Conservation (phyloP, 805 yeast species). For the Zygoascus bituminiphila region DNA sequence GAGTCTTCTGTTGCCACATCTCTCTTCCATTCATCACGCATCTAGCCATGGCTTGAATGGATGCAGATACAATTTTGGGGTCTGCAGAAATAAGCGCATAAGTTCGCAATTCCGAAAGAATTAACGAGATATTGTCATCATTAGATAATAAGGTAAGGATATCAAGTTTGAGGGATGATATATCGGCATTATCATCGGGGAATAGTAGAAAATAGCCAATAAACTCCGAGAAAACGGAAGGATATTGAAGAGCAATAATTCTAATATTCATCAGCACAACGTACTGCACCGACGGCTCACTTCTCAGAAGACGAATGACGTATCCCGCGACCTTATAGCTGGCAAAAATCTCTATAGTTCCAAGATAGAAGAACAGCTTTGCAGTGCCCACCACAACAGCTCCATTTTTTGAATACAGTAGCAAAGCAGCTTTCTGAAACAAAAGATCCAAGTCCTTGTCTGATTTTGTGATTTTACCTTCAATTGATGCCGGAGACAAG, state of each 20-base stretch:
- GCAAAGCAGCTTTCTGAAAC: conserved; percentile 37
- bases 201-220: conserved; percentile 39
- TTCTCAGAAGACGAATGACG: conserved; percentile 37
- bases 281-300: conserved; percentile 28
- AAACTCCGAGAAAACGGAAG: conserved; percentile 28
- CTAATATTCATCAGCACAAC: conserved; percentile 43
- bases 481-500: conserved; percentile 43
- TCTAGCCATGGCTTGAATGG: conserved; percentile 54
- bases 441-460: conserved; percentile 55
- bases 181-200: conserved; percentile 42
- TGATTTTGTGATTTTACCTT: conserved; percentile 16
- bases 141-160: conserved; percentile 53
- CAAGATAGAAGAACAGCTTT: conserved; percentile 48
- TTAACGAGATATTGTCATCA: conserved; percentile 40
- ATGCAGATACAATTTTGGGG: conserved; percentile 32
- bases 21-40: conserved; percentile 44
- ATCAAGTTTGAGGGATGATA: conserved; percentile 48
- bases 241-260: conserved; percentile 29
- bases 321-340: conserved; percentile 43
- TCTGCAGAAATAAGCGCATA: conserved; percentile 32
- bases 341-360: conserved; percentile 46
- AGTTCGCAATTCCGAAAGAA: conserved; percentile 58
- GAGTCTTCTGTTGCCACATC: conserved; percentile 39
- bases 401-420: conserved; percentile 46
- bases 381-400: conserved; percentile 55